Evolutionary conservation across 176 grass and related monocot genomes (phyloP), one percentile per base, ranked within the genome.

Genomic region (Rhynchospora breviuscula): DNA sequence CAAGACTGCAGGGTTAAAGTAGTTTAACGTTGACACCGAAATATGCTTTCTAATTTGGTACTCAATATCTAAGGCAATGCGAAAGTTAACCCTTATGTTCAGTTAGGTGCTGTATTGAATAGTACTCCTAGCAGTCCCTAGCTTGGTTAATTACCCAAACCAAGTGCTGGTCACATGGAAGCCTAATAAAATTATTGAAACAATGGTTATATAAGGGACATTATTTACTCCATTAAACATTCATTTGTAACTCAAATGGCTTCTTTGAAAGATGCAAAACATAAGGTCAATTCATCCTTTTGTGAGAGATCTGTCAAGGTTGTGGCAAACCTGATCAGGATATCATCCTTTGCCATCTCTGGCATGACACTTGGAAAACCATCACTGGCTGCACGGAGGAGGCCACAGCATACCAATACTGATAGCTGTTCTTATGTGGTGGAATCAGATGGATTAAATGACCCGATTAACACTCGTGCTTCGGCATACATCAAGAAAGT

Each of bases 251-350:
- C 64, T 31, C 29, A 40, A 65, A 67, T 67, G 29, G 64, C 64
- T 67, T 14, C 64, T 67, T 43, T 14, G 4, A 67, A 43, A 40
- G 64, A 13, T 67, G 29, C 64, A 18, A 43, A 67, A 35, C 29
- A 40, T 7, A 67, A 67, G 64, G 40, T 25, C 31, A 35, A 67
- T 67, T 67, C 64, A 67, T 35, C 26, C 26, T 67, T 67, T 17
- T 67, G 64, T 67, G 64, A 67, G 29, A 67, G 12, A 67, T 67
- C 64, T 67, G 29, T 10, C 64, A 67, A 67, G 64, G 64, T 67
- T 7, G 25, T 67, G 0, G 31, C 17, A 31, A 67, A 67, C 64
- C 31, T 67, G 40, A 67, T 67, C 64, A 31, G 64, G 4, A 67
- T 18, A 35, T 67, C 64, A 40, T 67, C 64, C 13, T 67, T 67